Conservation (phyloP, 2,329 filamentous ascomycete species). For the Penicillium sp. region DNA sequence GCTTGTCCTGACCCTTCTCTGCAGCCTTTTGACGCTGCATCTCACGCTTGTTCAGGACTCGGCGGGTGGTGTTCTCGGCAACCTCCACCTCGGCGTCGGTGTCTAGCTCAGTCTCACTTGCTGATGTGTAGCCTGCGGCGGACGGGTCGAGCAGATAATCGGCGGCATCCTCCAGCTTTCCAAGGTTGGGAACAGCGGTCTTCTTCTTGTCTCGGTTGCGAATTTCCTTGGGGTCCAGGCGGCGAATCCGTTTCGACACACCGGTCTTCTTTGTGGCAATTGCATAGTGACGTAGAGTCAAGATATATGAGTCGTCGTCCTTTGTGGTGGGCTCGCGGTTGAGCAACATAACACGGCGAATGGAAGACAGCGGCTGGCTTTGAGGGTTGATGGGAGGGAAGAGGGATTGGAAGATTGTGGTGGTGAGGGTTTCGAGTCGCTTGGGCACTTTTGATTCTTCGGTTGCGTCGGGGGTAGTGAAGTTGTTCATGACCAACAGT, state of each 20-base stretch:
- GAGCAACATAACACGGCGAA: constrained; percentile 84
- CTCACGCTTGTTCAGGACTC: constrained; percentile 55
- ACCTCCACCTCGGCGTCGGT: constrained; percentile 96
- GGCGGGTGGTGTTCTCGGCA: constrained; percentile 56
- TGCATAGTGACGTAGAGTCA: constrained; percentile 91
- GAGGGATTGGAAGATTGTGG: constrained; percentile 91
- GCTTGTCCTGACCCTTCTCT: constrained; percentile 47
- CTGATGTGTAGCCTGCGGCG: constrained; percentile 84
- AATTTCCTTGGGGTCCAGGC: constrained; percentile 83
- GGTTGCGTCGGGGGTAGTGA: constrained; percentile 64
- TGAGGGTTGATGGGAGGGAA: constrained; percentile 96
- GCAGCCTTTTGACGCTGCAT: constrained; percentile 48
- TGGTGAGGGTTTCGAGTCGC: constrained; percentile 89
- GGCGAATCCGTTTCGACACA: constrained; percentile 78
- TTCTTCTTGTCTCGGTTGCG: constrained; percentile 69
- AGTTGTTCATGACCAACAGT: constrained; percentile 98
- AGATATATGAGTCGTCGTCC: constrained; percentile 68
- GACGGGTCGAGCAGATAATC: constrained; percentile 85
- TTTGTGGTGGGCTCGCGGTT: constrained; percentile 68
- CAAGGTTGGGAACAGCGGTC: constrained; percentile 76
- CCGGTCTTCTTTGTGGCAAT: constrained; percentile 88
- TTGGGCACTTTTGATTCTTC: constrained; percentile 73
- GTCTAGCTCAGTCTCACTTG: constrained; percentile 88
- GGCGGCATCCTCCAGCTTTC: constrained; percentile 86
- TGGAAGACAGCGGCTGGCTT: constrained; percentile 84